Evolutionary conservation across 2,329 filamentous ascomycete species (phyloP).

Genomic region (Fusarium chuoi): DNA sequence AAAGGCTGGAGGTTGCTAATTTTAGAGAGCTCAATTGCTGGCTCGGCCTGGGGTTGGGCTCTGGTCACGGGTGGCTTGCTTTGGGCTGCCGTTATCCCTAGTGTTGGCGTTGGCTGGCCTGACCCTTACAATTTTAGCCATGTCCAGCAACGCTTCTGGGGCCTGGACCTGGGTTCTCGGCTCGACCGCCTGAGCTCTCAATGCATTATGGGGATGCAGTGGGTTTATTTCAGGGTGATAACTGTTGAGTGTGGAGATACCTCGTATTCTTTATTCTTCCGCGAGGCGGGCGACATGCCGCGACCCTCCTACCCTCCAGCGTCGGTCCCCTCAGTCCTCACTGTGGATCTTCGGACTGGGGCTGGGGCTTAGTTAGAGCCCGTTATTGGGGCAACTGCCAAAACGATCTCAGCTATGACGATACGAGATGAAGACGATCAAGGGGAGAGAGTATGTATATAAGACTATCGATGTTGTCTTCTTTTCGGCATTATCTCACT

Average conservation of each 20-base stretch:
- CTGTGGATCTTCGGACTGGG: background rate
- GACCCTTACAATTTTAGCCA: conserved; percentile 4
- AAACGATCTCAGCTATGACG: conserved; percentile 1
- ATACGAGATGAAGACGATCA: background rate
- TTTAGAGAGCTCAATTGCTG: background rate
- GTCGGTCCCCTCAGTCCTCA: background rate
- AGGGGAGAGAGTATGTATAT: conserved; percentile 17
- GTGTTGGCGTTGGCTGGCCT: background rate
- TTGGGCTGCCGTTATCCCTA: conserved; percentile 4
- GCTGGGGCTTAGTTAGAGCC: background rate
- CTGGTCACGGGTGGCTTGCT: background rate
- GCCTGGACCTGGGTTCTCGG: background rate
- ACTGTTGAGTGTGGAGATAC: background rate
- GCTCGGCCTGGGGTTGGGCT: background rate
- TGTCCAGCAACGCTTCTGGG: background rate
- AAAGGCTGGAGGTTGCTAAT: conserved; percentile 11
- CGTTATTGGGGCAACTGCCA: conserved; percentile 1
- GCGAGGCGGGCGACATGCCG: background rate
- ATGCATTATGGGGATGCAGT: background rate
- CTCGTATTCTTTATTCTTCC: conserved; percentile 21
- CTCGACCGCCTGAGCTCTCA: background rate
- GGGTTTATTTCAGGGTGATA: background rate
- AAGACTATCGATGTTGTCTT: conserved; percentile 6
- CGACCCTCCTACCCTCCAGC: background rate
- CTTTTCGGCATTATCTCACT: background rate